Evolutionary conservation across 805 yeast genomes (phyloP).

Genomic region (Pichia membranifaciens): DNA sequence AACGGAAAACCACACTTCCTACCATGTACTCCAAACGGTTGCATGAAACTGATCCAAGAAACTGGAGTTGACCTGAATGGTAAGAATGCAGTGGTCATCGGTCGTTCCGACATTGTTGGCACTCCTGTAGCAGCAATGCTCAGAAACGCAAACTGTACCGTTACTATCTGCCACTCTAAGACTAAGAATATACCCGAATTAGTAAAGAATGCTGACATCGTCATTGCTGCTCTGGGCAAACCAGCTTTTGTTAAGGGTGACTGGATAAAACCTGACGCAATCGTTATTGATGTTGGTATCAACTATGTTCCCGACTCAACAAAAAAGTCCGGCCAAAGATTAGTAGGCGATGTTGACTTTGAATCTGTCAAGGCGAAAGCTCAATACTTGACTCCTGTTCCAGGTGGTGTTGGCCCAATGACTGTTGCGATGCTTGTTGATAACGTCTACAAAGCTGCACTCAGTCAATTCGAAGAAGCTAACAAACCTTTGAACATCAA

Average conservation of each 20-base stretch:
- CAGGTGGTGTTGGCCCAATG: conserved; percentile 93
- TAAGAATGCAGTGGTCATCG: conserved; percentile 74
- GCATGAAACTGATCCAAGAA: conserved; percentile 55
- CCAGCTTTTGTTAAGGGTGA: conserved; percentile 68
- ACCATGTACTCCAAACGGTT: conserved; percentile 85
- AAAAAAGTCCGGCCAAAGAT: conserved; percentile 61
- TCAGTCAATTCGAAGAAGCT: conserved; percentile 31
- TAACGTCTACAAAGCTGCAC: conserved; percentile 66
- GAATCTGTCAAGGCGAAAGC: conserved; percentile 50
- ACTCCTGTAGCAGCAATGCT: conserved; percentile 70
- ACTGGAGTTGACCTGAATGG: conserved; percentile 55
- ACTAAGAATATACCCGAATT: conserved; percentile 45
- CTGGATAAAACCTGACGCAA: conserved; percentile 63
- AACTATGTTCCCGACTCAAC: conserved; percentile 63
- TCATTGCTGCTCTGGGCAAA: conserved; percentile 71
- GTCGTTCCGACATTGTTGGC: conserved; percentile 84
- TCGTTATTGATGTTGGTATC: conserved; percentile 79
- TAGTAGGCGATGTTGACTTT: conserved; percentile 77
- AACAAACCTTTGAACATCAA: conserved; percentile 35
- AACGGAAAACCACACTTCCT: conserved; percentile 65
- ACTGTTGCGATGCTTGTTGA: conserved; percentile 77
- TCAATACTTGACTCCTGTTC: conserved; percentile 74
- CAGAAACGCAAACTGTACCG: conserved; percentile 68
- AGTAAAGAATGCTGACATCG: conserved; percentile 63
- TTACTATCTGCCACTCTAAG: conserved; percentile 66